phyloP scores from a whole-genome alignment of 192 early-diverging fungal species.

The Chytriomyces sp. region DNA sequence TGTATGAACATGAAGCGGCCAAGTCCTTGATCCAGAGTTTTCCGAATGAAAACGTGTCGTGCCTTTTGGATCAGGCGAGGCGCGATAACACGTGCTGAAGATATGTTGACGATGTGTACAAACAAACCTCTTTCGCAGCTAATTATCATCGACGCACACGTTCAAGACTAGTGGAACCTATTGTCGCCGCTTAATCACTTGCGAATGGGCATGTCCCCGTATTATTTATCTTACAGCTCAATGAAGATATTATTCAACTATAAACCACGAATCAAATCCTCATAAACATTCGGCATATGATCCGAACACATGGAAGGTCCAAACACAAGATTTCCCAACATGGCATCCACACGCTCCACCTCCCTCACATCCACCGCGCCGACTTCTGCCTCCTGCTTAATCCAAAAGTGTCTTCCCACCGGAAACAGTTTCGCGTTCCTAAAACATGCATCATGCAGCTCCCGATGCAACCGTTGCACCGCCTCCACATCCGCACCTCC shows the following conservation, averaged over 20 bases:
- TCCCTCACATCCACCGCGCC: constrained; percentile 22
- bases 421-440: constrained; percentile 41
- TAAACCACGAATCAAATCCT: constrained; percentile 21
- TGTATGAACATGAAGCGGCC: too few relatives aligned
- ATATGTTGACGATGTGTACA: too few relatives aligned
- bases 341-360: constrained; percentile 9
- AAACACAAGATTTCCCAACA: constrained; percentile 47
- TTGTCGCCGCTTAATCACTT: not conserved
- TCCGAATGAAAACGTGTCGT: too few relatives aligned
- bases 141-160: too few relatives aligned
- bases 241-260: constrained; percentile 2
- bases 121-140: too few relatives aligned
- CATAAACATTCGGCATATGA: constrained; percentile 40
- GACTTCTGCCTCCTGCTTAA: constrained; percentile 3
- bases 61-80: too few relatives aligned
- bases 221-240: too few relatives aligned
- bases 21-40: too few relatives aligned
- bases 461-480: not conserved
- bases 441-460: constrained; percentile 20
- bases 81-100: too few relatives aligned
- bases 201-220: not conserved
- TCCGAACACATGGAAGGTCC: constrained; percentile 24
- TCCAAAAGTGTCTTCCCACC: constrained; percentile 43
- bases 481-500: not conserved
- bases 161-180: not conserved